phyloP scores from a whole-genome alignment of 805 yeast genomes.

The Debaryomyces tyrocola region DNA sequence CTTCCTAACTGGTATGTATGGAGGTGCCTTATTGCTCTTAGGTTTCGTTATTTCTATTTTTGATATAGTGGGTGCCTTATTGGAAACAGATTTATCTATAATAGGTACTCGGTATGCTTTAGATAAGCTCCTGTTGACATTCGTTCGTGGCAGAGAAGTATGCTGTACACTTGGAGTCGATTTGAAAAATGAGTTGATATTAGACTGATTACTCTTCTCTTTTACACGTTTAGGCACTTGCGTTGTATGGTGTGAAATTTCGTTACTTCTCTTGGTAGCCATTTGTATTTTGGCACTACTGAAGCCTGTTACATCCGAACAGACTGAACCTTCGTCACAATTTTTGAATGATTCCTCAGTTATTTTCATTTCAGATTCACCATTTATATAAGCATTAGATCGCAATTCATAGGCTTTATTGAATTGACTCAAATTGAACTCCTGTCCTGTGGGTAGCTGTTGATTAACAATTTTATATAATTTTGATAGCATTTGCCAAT shows the following conservation, averaged over 20 bases:
- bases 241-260: background rate
- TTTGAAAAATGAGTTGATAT: background rate
- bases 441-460: constrained; percentile 1
- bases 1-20: constrained; percentile 30
- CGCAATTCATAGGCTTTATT: constrained; percentile 12
- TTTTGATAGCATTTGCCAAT: constrained; percentile 11
- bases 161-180: background rate
- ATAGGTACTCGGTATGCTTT: background rate
- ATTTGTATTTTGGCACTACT: constrained; percentile 2
- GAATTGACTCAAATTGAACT: constrained; percentile 12
- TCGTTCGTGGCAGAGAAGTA: background rate
- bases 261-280: background rate
- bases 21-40: constrained; percentile 26
- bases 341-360: constrained; percentile 2
- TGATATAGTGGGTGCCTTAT: constrained; percentile 1
- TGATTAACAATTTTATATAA: constrained; percentile 16
- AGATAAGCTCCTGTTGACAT: background rate
- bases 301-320: background rate
- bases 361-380: constrained; percentile 6
- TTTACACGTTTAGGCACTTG: background rate
- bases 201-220: background rate
- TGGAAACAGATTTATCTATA: background rate
- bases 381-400: constrained; percentile 9
- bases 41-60: constrained; percentile 3
- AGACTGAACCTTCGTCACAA: background rate